Percentiles rank a stretch among this genome's conserved stretches.
Conservation (phyloP, 1,139 yeast species). For the Pichia sp. region DNA sequence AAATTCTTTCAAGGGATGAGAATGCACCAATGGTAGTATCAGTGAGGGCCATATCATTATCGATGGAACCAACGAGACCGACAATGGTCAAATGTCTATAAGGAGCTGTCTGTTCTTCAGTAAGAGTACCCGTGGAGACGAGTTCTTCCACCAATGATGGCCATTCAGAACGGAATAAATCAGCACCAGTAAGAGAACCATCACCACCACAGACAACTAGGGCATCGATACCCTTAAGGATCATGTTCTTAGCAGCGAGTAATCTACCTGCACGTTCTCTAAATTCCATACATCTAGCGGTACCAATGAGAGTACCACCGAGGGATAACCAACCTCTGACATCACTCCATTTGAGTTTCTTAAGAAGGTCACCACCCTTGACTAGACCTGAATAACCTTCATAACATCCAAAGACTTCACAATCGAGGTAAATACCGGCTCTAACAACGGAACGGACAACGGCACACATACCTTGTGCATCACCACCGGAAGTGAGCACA, state of each 20-base stretch:
- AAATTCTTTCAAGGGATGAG: conserved; percentile 87
- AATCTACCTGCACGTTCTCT: conserved; percentile 80
- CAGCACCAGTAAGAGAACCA: conserved; percentile 97
- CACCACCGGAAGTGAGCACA: conserved; percentile 98
- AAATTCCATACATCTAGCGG: conserved; percentile 87
- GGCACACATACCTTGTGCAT: conserved; percentile 98
- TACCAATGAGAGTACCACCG: conserved; percentile 96
- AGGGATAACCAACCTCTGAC: conserved; percentile 86
- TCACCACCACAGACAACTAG: conserved; percentile 99
- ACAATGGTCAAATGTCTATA: conserved; percentile 78
- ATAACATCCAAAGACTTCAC: conserved; percentile 88
- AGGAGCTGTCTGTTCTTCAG: conserved; percentile 48
- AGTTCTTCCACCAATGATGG: conserved; percentile 76
- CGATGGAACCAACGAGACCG: conserved; percentile 95
- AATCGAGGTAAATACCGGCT: conserved; percentile 80
- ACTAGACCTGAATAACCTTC: conserved; percentile 97
- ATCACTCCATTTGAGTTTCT: conserved; percentile 82
- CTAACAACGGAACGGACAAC: conserved; percentile 92
- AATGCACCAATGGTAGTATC: conserved; percentile 96
- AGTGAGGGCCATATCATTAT: conserved; percentile 94
- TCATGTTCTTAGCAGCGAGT: conserved; percentile 74
- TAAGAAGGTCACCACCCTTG: conserved; percentile 70
- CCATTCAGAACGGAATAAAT: conserved; percentile 90
- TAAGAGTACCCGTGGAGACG: conserved; percentile 43
- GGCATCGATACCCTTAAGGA: conserved; percentile 87